Percentiles rank a stretch among this genome's conserved stretches.
Evolutionary conservation across 2,329 filamentous ascomycete species (phyloP).

Genomic region (Fusarium stilboides): DNA sequence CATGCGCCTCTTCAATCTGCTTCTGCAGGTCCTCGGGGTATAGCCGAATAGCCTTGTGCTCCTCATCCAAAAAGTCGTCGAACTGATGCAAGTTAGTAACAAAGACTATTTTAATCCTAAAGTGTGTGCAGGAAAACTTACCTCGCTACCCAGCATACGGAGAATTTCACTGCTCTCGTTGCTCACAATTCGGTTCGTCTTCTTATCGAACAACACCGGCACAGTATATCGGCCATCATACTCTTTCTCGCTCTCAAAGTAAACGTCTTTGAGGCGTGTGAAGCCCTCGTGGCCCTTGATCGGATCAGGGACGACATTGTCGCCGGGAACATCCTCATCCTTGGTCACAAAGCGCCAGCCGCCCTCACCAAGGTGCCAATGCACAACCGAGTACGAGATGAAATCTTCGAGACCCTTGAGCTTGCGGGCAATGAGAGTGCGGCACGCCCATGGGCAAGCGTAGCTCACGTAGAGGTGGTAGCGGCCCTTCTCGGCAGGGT

Average conservation of each 20-base stretch:
- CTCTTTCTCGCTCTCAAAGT: conserved; percentile 80
- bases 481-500: conserved; percentile 86
- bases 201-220: conserved; percentile 87
- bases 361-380: conserved; percentile 85
- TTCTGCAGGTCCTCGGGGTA: conserved; percentile 75
- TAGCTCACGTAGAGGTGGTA: conserved; percentile 98
- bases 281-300: conserved; percentile 79
- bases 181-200: conserved; percentile 82
- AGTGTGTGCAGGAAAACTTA: conserved; percentile 53
- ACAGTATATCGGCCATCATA: conserved; percentile 90
- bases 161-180: conserved; percentile 96
- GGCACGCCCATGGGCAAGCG: conserved; percentile 94
- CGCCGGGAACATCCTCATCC: conserved; percentile 69
- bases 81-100: conserved; percentile 65
- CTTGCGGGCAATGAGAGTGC: conserved; percentile 87
- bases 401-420: conserved; percentile 94
- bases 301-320: conserved; percentile 77
- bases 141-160: conserved; percentile 86
- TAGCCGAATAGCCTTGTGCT: conserved; percentile 74
- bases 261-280: conserved; percentile 81
- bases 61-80: conserved; percentile 75
- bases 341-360: conserved; percentile 87
- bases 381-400: conserved; percentile 84
- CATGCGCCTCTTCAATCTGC: conserved; percentile 83
- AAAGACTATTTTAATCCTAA: neutral